These are phyloP conservation scores for Arthrobotrys entomopaga DNA, from an alignment of 2,329 filamentous ascomycete genomes.

Conservation along the genomic window DNA sequence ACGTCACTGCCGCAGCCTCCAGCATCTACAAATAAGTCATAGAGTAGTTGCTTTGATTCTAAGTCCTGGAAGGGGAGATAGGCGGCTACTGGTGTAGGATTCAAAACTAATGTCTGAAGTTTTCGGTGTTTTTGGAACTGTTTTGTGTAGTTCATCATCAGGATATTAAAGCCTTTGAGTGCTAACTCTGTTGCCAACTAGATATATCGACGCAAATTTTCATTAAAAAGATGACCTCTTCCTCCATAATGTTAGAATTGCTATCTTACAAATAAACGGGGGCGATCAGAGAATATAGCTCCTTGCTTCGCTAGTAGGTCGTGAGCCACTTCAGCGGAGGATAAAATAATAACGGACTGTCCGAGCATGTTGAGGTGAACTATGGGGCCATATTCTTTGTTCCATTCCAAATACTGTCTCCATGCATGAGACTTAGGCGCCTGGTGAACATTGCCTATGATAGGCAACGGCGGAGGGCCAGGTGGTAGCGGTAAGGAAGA, in stretches of 20 bases:
- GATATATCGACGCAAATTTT: slow-evolving; percentile 14
- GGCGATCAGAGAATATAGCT: slow-evolving; percentile 61
- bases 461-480: slow-evolving; percentile 19
- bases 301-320: slow-evolving; percentile 63
- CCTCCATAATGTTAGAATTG: too few species aligned
- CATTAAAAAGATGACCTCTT: slow-evolving; percentile 59
- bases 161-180: slow-evolving; percentile 4
- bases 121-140: slow-evolving; percentile 60
- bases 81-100: slow-evolving; percentile 59
- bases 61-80: slow-evolving; percentile 58
- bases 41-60: slow-evolving; percentile 60
- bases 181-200: not conserved
- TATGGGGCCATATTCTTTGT: slow-evolving; percentile 62
- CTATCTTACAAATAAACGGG: slow-evolving; percentile 60
- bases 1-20: slow-evolving; percentile 59
- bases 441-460: slow-evolving; percentile 61
- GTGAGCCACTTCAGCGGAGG: slow-evolving; percentile 63
- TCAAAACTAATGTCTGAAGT: slow-evolving; percentile 56
- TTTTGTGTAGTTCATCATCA: slow-evolving; percentile 35
- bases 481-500: slow-evolving; percentile 2
- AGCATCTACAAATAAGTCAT: slow-evolving; percentile 61
- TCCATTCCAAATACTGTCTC: slow-evolving; percentile 63
- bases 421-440: slow-evolving; percentile 62
- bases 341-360: slow-evolving; percentile 61
- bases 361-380: slow-evolving; percentile 64